Percentiles rank a stretch among this genome's conserved stretches.
Evolutionary conservation across 2,329 filamentous ascomycete species (phyloP).

Genomic region (Paracorniculantispora psalliotae): DNA sequence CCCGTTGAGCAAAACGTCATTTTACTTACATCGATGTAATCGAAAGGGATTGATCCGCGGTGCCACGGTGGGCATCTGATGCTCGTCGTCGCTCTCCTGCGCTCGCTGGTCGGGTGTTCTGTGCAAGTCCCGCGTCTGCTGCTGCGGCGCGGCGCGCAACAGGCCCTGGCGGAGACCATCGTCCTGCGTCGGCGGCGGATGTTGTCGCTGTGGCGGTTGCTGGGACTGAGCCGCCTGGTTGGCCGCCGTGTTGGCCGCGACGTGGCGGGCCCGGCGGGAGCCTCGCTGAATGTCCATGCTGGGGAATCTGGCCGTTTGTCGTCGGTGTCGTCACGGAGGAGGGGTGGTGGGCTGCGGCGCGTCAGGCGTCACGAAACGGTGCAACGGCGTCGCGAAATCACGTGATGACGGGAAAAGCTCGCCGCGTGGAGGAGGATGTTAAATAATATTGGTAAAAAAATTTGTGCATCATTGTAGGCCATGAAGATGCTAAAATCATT

Average conservation of each 20-base stretch:
- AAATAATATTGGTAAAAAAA: no score
- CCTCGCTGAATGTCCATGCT: slow-evolving; percentile 28
- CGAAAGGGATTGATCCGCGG: slow-evolving; percentile 34
- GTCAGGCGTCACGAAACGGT: not conserved
- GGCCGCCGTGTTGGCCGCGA: slow-evolving; percentile 21
- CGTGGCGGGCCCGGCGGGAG: slow-evolving; percentile 27
- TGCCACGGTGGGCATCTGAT: slow-evolving; percentile 20
- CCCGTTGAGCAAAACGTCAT: no score
- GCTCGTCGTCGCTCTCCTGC: slow-evolving; percentile 15
- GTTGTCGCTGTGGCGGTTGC: slow-evolving; percentile 13
- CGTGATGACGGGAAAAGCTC: no score
- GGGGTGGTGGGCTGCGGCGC: not conserved
- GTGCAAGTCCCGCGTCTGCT: slow-evolving; percentile 15
- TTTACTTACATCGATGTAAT: slow-evolving; percentile 31
- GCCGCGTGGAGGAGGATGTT: no score
- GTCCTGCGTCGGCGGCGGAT: slow-evolving; percentile 3
- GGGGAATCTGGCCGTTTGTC: not conserved
- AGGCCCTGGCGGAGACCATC: not conserved
- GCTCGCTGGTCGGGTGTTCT: slow-evolving; percentile 24
- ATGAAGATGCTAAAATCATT: no score
- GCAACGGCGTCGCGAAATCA: not conserved
- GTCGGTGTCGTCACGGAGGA: not conserved
- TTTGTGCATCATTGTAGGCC: no score
- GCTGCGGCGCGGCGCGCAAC: slow-evolving; percentile 3
- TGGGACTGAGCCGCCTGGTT: slow-evolving; percentile 12